Conservation (phyloP, 805 yeast species). For the Saccharomyces eubayanus region DNA sequence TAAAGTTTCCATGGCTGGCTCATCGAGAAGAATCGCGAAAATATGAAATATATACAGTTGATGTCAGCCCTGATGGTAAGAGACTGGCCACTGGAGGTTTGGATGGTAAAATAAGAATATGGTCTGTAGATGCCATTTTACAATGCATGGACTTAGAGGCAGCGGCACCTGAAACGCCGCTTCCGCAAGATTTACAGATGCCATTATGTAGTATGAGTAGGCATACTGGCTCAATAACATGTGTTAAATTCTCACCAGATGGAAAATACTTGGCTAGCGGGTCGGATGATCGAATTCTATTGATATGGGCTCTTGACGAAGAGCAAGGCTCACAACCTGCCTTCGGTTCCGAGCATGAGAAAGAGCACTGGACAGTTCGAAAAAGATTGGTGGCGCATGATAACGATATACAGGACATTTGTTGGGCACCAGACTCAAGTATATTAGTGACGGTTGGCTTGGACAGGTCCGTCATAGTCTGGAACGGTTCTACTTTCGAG, state of each 20-base stretch:
- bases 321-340: slow-evolving; percentile 37
- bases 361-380: slow-evolving; percentile 91
- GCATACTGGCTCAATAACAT: slow-evolving; percentile 95
- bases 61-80: slow-evolving; percentile 72
- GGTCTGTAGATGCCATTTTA: slow-evolving; percentile 58
- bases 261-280: slow-evolving; percentile 91
- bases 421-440: slow-evolving; percentile 95
- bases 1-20: slow-evolving; percentile 65
- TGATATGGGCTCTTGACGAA: slow-evolving; percentile 91
- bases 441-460: slow-evolving; percentile 89
- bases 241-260: slow-evolving; percentile 85
- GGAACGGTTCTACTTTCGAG: slow-evolving; percentile 90
- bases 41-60: slow-evolving; percentile 78
- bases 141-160: slow-evolving; percentile 27
- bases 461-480: slow-evolving; percentile 84
- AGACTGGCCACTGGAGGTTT: slow-evolving; percentile 89
- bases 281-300: slow-evolving; percentile 83
- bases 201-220: slow-evolving; percentile 88
- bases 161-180: slow-evolving; percentile 9
- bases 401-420: slow-evolving; percentile 93
- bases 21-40: slow-evolving; percentile 72
- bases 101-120: slow-evolving; percentile 85
- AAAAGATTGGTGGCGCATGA: slow-evolving; percentile 93
- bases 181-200: slow-evolving; percentile 25
- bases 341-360: slow-evolving; percentile 67